These are phyloP conservation scores for Colletotrichum euphorbiae DNA, from an alignment of 2,329 filamentous ascomycete genomes.

Conservation along the genomic window DNA sequence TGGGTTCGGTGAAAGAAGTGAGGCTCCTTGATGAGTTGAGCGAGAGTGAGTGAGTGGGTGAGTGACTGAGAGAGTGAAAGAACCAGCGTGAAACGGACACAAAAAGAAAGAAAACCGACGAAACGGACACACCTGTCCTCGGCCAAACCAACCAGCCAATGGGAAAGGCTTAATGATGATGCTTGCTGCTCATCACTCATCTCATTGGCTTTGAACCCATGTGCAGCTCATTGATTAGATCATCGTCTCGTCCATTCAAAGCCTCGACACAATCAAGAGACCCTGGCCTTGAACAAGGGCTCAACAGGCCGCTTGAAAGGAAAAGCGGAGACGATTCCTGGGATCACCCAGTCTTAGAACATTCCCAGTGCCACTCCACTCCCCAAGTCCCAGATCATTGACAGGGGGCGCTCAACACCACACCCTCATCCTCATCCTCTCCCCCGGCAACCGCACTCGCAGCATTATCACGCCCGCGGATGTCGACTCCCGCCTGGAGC, in stretches of 20 bases:
- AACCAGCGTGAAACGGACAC: not conserved
- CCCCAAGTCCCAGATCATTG: slow-evolving; percentile 11
- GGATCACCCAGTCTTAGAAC: slow-evolving; percentile 18
- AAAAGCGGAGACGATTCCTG: slow-evolving; percentile 33
- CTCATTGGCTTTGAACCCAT: slow-evolving; percentile 31
- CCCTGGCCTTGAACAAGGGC: slow-evolving; percentile 16
- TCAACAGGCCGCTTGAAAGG: slow-evolving; percentile 20
- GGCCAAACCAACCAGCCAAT: slow-evolving; percentile 20
- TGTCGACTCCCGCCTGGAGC: not conserved
- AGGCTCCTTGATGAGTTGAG: not conserved
- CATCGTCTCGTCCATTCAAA: slow-evolving; percentile 19
- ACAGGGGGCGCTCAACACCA: slow-evolving; percentile 16
- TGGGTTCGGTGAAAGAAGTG: slow-evolving; percentile 10
- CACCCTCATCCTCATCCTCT: slow-evolving; percentile 11
- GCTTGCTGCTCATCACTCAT: slow-evolving; percentile 32
- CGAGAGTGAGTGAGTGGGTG: not conserved
- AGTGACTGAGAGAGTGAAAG: not conserved
- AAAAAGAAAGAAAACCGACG: not conserved
- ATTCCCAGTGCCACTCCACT: too few species aligned
- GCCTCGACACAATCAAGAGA: slow-evolving; percentile 15
- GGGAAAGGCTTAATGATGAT: slow-evolving; percentile 12
- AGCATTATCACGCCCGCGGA: slow-evolving; percentile 5
- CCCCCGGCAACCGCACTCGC: not conserved
- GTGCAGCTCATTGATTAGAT: slow-evolving; percentile 7
- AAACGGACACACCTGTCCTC: slow-evolving; percentile 1